Conservation (phyloP, 1,284 basidiomycete genomes). For the Sporisorium exsertum region DNA sequence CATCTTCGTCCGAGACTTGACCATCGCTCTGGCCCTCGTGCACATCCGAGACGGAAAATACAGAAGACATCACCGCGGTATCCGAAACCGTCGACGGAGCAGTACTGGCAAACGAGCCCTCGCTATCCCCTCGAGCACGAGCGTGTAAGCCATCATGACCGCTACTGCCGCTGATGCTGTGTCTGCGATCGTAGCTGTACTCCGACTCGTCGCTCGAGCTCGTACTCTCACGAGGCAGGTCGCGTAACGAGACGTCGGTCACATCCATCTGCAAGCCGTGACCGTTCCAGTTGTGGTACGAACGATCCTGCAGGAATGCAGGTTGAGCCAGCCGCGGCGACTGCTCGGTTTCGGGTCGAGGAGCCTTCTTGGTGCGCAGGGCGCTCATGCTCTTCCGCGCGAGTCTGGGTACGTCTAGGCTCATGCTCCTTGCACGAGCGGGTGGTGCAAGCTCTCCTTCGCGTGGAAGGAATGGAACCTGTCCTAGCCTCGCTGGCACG, state of each 20-base stretch:
- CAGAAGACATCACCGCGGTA: conserved; percentile 12
- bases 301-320: background rate
- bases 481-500: conserved; percentile 10
- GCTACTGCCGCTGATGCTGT: conserved; percentile 22
- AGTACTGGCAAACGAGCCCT: conserved; percentile 12
- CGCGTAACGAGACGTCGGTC: background rate
- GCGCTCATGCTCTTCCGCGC: conserved; percentile 21
- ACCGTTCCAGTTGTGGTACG: conserved; percentile 1
- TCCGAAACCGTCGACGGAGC: conserved; percentile 15
- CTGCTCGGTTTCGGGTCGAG: background rate
- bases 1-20: background rate
- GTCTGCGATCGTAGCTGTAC: conserved; percentile 19
- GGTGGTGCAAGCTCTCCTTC: background rate
- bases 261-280: background rate
- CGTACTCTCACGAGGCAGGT: conserved; percentile 23
- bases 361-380: conserved; percentile 10
- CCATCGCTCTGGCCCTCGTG: background rate
- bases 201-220: conserved; percentile 22
- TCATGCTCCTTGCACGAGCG: conserved; percentile 18
- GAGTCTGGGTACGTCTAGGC: conserved; percentile 17
- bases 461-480: conserved; percentile 5
- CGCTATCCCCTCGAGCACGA: conserved; percentile 6
- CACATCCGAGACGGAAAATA: conserved; percentile 1
- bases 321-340: background rate
- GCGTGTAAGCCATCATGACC: conserved; percentile 9